Base-by-base conservation (phyloP, 441 rosid species). In the Adansonia madagascariensis region DNA sequence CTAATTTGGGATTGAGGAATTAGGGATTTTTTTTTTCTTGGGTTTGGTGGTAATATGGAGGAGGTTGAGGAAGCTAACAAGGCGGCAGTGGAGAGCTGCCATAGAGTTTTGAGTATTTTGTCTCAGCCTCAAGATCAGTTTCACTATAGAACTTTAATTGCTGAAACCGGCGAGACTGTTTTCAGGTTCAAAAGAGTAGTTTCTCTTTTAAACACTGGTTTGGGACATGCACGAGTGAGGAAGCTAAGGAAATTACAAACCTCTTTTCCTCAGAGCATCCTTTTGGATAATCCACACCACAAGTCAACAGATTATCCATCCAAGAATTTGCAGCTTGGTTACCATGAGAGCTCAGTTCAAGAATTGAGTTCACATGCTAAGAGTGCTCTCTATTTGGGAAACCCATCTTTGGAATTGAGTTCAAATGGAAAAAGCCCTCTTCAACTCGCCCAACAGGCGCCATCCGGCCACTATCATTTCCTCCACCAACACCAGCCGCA, bases 201-300 rank as follows among this genome's bases (percentile, higher is more conserved):
- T 84, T 91, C 87, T 82, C 88, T 95, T 82, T 80, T 95, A 62
- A 87, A 91, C 73, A 82, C 74, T 52, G 84, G 90, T 81, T 88
- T 90, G 81, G 97, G 97, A 78, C 98, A 92, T 89, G 94, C 99
- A 6, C 89, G 99, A 84, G 93, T 92, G 66, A 90, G 98, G 85
- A 90, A 89, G 84, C 79, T 86, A 11, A 89, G 85, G 84, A 86
- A 85, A 35, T 75, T 84, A 49, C 89, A 85, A 8, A 69, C 83
- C 69, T 83, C 93, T 83, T 69, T 86, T 22, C 83, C 90, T 75
- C 91, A 86, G 56, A 85, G 75, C 73, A 76, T 88, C 77, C 84
- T 90, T 55, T 85, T 95, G 86, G 97, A 92, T 49, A 85, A 81
- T 75, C 87, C 86, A 35, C 83, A 73, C 31, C 82, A 73, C 41